Evolutionary conservation across 495 filamentous ascomycete species (phyloP), one percentile per base, ranked within the genome.

Genomic region (Aspergillus nanangensis): DNA sequence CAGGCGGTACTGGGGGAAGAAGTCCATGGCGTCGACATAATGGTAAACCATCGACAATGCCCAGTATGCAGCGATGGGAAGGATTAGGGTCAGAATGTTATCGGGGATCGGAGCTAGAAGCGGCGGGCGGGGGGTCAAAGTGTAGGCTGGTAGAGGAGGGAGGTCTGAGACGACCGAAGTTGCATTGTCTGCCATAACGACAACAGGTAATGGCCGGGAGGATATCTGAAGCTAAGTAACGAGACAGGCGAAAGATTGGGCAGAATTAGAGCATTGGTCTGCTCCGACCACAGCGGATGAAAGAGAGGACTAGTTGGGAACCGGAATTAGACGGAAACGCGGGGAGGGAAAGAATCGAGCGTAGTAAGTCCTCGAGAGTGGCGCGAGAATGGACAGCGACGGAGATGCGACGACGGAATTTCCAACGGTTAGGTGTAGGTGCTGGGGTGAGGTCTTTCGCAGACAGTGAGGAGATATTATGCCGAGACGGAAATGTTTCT

Each of bases 51-150:
- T 68, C n/a, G 90, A 95, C 32, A 94, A 55, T 22, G 66, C 69
- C 92, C 93, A 96, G 73, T 97, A 97, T 32, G 86, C 88, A 54
- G 87, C 59, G 41, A 94, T 77, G n/a, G 90, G 89, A 5, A 86
- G 69, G 29, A 87, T 60, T 38, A 93, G 71, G 15, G 83, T 73
- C 18, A 96, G 67, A 61, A 84, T 80, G 56, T 82, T 82, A 65
- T 97, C 93, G 17, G 88, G 77, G n/a, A 96, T 76, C 58, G 79
- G 81, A 31, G 89, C 74, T 35, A 96, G 48, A 23, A 96, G 69
- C 27, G 89, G 79, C 48, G 81, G 76, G 22, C 83, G 79, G 7
- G 82, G 81, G 38, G 69, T 68, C 14, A 87, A 63, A 21, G 78
- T 80, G 67, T 90, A 93, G 18, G 76, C 62, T 25, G 91, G 88